Base-by-base conservation (phyloP, 1,284 basidiomycete genomes). In the Kwoniella shivajii region DNA sequence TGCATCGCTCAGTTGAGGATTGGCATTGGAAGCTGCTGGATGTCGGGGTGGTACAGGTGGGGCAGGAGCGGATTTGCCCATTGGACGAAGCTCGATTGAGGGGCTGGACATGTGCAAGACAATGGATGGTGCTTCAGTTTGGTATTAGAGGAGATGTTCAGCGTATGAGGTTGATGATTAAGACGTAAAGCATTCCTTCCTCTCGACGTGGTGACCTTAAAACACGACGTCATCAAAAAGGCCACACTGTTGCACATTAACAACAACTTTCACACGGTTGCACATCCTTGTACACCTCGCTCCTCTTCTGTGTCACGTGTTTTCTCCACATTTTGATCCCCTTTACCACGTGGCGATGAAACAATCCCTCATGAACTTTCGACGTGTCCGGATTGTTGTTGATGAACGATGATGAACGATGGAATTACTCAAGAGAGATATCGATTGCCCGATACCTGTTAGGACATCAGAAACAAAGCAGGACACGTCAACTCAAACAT, bases 21-120 rank as follows among this genome's bases (percentile, higher is more conserved):
- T 20, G 14, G 18, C 22, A 16, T n/a, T 33, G 24, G 34, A 22
- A 0, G 63, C 34, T 2, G 62, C 64, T 6, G 65, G 63, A 47
- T 64, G 69, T 4, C 60, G 62, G 13, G 63, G 68, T 30, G 65
- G 66, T 20, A 45, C 29, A 27, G 61, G 53, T 0, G 57, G 55
- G 10, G 42, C 41, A 11, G 56, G 29, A 14, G 57, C 51, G 18
- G 64, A 65, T 30, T 31, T 29, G 38, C 64, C 65, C 16, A 71
- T 47, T 7, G 69, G 64, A 26, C 61, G 45, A 36, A 72, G 56
- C 41, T 70, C 68, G 46, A 72, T 71, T n/a, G n/a, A n/a, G 13
- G 50, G 50, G 38, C 65, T 58, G 18, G 65, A 55, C 64, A 66
- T 68, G 33, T 22, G 36, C 22, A 20, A 20, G 31, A n/a, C 11